Evolutionary conservation across 768 basidiomycete species (phyloP).

Genomic region (Mrakia blollopis): DNA sequence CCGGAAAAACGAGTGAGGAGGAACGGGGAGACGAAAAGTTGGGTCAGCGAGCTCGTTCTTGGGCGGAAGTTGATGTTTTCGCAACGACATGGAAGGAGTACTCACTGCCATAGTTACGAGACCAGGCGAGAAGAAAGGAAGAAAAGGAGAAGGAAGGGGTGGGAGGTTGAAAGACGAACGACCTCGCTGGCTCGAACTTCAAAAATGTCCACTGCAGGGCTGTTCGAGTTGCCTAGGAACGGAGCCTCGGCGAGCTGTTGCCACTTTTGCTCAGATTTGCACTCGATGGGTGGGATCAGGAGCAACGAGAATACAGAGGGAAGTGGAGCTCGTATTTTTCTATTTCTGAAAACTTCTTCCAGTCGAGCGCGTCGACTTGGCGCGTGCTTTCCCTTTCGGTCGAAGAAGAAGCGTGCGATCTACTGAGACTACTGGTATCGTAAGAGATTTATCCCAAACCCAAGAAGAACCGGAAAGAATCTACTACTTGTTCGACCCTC

Average conservation of each 20-base stretch:
- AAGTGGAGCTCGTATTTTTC: no score
- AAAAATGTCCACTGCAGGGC: neutral
- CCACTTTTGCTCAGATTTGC: no score
- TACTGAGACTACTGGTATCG: no score
- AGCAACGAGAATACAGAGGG: no score
- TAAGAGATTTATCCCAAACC: neutral
- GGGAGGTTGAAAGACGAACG: neutral
- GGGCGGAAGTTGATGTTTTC: neutral
- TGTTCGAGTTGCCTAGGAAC: no score
- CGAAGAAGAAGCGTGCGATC: no score
- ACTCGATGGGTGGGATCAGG: no score
- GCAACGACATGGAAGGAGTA: neutral
- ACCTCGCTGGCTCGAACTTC: neutral
- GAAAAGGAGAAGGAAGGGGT: constrained; percentile 7
- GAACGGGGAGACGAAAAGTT: neutral
- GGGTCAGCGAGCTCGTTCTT: constrained; percentile 8
- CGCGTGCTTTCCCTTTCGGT: no score
- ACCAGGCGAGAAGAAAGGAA: constrained; percentile 1
- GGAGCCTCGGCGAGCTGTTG: no score
- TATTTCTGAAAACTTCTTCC: no score
- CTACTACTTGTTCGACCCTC: neutral
- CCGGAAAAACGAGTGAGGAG: neutral
- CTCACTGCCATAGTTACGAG: constrained; percentile 11
- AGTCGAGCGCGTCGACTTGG: no score
- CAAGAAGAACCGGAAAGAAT: neutral